Percentiles rank a stretch among this genome's conserved stretches.
Conservation (phyloP, 192 early-diverging fungal genomes). For the Linnemannia schmuckeri region DNA sequence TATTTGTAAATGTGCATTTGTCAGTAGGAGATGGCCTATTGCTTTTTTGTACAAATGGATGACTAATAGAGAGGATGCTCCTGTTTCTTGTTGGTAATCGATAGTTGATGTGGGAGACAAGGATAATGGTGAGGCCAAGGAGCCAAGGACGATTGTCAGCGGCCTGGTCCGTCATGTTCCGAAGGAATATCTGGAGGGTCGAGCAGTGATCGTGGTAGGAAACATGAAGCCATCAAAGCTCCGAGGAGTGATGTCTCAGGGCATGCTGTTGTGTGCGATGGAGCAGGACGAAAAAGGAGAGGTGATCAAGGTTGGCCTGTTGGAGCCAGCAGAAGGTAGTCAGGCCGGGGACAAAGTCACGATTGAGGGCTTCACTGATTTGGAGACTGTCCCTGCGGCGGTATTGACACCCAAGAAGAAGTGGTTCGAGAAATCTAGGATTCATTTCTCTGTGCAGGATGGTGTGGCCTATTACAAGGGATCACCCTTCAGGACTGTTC, state of each 20-base stretch:
- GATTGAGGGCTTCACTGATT: conserved; percentile 57
- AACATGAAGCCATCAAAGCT: conserved; percentile 78
- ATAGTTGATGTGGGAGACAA: conserved; percentile 69
- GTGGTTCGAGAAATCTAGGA: conserved; percentile 50
- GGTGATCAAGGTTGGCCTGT: conserved; percentile 63
- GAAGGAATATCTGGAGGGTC: conserved; percentile 62
- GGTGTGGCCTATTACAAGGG: conserved; percentile 51
- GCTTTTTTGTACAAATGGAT: neutral
- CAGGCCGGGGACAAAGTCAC: conserved; percentile 67
- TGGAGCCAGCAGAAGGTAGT: conserved; percentile 65
- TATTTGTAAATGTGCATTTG: conserved; percentile 35
- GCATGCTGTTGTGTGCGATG: conserved; percentile 74
- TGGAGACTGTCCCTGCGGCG: conserved; percentile 35
- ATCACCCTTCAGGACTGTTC: conserved; percentile 42
- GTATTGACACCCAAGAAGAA: conserved; percentile 51
- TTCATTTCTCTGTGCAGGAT: conserved; percentile 42
- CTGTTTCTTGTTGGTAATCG: neutral
- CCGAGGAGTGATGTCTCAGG: conserved; percentile 73
- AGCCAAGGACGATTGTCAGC: conserved; percentile 75
- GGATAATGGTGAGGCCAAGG: conserved; percentile 43
- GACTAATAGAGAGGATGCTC: conserved; percentile 28
- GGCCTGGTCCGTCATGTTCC: conserved; percentile 70
- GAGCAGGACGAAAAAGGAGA: conserved; percentile 51
- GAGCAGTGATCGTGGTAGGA: conserved; percentile 66
- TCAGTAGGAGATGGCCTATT: neutral